Base-by-base conservation (phyloP, 768 basidiomycete species). In the Lepiota brunneoincarnata region DNA sequence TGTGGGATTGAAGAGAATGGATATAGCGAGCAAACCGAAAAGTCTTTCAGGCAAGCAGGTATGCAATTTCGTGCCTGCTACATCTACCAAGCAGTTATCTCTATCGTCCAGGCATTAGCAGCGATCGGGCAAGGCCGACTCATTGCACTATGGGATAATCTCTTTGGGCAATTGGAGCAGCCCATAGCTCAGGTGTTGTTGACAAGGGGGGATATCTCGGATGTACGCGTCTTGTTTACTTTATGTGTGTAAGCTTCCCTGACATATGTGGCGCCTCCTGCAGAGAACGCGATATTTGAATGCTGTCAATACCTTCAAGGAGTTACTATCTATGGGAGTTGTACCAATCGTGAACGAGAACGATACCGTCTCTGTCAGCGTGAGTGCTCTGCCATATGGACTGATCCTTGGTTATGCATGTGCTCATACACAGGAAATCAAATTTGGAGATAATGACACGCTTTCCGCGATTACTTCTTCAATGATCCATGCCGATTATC, bases 291-390 rank as follows among this genome's bases (percentile, higher is more conserved):
- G 97, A 58, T 99, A 98, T 66, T 71, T 98, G 53, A 99, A 99
- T 66, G 97, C 96, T 0, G 91, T 93, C 53, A 98, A 97, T 63
- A 98, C 97, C 0, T 81, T 99, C 68, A 87, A 87, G 34, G 93
- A 98, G 63, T 76, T 99, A 10, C 72, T 99, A 23, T 83, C 82
- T 2, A 90, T 98, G 87, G 96, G 95, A 14, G 92, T 98, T 0
- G 85, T 99, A 1, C 97, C 97, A 2, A 98, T 99, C 58, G 94
- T 99, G 51, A 99, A 99, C 69, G 97, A 99, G 70, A 99, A 99
- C 62, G 97, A 99, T 67, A 98, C 97, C 0, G 86, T 99, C 34
- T 96, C 95, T 20, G 97, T 99, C 55, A 93, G 93, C 72, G 93
- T 96, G 66, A 67, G 91, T 82, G 6, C 26, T 12, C 10, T 39